These are phyloP conservation scores for Exophiala calicioides DNA, from an alignment of 2,329 filamentous ascomycete genomes.

Conservation along the genomic window DNA sequence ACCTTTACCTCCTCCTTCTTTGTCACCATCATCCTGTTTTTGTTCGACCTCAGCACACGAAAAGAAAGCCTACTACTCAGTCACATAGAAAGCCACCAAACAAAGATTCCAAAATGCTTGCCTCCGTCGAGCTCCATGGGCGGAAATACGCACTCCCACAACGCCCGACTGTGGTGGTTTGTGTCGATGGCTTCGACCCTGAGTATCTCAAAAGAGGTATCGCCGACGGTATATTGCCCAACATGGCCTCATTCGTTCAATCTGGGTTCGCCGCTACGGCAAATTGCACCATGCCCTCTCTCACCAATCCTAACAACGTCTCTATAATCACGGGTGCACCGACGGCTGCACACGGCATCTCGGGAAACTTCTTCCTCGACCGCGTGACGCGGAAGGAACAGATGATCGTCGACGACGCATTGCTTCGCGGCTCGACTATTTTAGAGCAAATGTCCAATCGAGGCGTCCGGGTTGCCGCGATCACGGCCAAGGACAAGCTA, in stretches of 20 bases:
- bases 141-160: slow-evolving; percentile 38
- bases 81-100: too few species aligned
- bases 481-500: slow-evolving; percentile 51
- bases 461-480: slow-evolving; percentile 45
- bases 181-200: slow-evolving; percentile 49
- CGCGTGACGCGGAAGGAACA: slow-evolving; percentile 40
- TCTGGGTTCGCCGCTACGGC: slow-evolving; percentile 44
- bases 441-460: slow-evolving; percentile 42
- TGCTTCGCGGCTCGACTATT: slow-evolving; percentile 46
- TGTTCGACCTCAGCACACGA: too few species aligned
- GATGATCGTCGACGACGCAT: slow-evolving; percentile 46
- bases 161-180: slow-evolving; percentile 43
- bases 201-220: slow-evolving; percentile 42
- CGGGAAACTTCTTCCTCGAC: slow-evolving; percentile 50
- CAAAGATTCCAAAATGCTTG: too few species aligned
- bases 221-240: slow-evolving; percentile 39
- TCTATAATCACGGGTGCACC: slow-evolving; percentile 49
- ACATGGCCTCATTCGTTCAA: slow-evolving; percentile 36
- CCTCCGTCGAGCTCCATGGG: too few species aligned
- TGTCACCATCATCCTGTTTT: too few species aligned
- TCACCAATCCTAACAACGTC: slow-evolving; percentile 50
- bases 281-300: slow-evolving; percentile 45
- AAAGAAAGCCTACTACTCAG: too few species aligned
- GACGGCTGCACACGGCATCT: slow-evolving; percentile 44
- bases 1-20: too few species aligned